Conservation (phyloP, 192 early-diverging fungal species). For the Spizellomyces punctatus region DNA sequence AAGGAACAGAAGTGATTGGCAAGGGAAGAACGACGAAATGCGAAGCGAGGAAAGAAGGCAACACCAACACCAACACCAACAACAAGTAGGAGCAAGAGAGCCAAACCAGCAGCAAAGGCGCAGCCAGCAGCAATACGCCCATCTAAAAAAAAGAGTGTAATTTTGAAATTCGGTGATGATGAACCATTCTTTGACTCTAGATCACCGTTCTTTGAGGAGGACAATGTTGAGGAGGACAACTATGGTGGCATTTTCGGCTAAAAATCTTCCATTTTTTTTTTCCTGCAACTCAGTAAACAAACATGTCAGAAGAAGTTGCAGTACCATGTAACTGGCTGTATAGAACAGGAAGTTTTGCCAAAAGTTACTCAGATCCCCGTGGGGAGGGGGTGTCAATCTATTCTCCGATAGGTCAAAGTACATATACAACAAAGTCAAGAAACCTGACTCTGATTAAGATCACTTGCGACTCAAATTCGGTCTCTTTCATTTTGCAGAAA, state of each 20-base stretch:
- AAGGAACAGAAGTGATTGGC: background rate
- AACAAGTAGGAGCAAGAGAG: too few species aligned
- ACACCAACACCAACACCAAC: too few species aligned
- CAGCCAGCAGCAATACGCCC: too few species aligned
- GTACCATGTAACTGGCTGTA: conserved; percentile 12
- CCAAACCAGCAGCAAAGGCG: too few species aligned
- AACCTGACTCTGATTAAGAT: conserved; percentile 7
- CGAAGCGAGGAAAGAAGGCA: too few species aligned
- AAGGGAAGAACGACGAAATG: too few species aligned
- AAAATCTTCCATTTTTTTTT: conserved; percentile 25
- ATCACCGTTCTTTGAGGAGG: background rate
- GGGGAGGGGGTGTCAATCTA: background rate
- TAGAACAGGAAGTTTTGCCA: too few species aligned
- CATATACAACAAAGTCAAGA: conserved; percentile 1
- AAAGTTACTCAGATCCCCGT: background rate
- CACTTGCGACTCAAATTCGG: background rate
- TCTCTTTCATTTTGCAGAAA: conserved; percentile 5
- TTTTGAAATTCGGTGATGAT: too few species aligned
- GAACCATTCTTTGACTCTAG: too few species aligned
- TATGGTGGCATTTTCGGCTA: background rate
- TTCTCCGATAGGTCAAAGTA: background rate
- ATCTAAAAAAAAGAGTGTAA: too few species aligned
- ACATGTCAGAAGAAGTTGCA: background rate
- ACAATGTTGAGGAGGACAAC: background rate
- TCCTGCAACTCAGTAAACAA: background rate